Conservation (phyloP, 2,329 filamentous ascomycete species). For the Diaporthe destruens region DNA sequence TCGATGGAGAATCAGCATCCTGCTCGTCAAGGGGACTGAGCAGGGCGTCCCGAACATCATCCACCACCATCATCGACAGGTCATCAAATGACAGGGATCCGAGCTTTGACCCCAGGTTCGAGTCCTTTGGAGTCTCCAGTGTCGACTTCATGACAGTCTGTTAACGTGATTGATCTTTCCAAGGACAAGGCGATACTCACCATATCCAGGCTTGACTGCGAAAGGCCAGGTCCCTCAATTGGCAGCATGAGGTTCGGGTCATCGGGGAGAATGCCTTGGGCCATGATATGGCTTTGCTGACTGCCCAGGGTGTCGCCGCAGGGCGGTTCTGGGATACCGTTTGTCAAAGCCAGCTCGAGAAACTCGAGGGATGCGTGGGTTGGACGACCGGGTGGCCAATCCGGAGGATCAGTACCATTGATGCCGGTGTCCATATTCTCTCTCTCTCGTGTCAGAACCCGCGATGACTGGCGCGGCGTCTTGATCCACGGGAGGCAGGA, state of each 20-base stretch:
- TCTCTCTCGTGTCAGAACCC: no score
- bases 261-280: background rate
- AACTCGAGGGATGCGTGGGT: background rate
- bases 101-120: no score
- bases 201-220: fast-evolving
- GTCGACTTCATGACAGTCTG: background rate
- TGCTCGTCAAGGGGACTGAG: background rate
- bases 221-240: background rate
- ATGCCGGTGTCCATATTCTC: background rate
- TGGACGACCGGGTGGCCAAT: background rate
- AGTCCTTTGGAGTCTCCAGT: fast-evolving
- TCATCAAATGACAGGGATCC: no score
- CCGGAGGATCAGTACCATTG: no score
- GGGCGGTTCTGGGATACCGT: background rate
- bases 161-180: background rate
- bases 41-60: background rate
- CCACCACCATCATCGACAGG: background rate
- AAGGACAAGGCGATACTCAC: background rate
- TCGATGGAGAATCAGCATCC: fast-evolving
- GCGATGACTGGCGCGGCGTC: background rate
- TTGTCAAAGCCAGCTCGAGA: slow-evolving; percentile 15
- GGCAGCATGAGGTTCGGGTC: background rate
- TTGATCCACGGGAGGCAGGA: background rate
- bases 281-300: background rate
- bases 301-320: background rate